Percentiles rank a stretch among this genome's conserved stretches.
These are phyloP conservation scores for Rhizopogon rudus DNA, from an alignment of 768 basidiomycete species.

Conservation along the genomic window DNA sequence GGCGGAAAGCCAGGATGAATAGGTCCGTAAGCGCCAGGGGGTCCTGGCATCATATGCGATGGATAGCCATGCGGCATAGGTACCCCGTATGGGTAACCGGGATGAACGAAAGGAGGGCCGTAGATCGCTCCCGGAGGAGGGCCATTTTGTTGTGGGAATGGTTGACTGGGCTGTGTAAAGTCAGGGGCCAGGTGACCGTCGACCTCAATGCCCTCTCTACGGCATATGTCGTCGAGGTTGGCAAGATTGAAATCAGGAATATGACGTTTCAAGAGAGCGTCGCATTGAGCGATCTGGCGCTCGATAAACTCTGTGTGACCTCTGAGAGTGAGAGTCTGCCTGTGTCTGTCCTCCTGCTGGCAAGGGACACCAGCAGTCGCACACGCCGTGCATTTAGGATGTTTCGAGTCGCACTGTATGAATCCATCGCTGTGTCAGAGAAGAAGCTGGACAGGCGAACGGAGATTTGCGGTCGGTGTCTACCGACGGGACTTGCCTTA, in stretches of 20 bases:
- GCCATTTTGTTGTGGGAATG: slow-evolving; percentile 22
- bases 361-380: slow-evolving; percentile 74
- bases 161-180: slow-evolving; percentile 26
- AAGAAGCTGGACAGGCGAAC: slow-evolving; percentile 35
- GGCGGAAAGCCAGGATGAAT: slow-evolving; percentile 59
- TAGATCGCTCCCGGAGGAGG: slow-evolving; percentile 28
- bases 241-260: slow-evolving; percentile 64
- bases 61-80: slow-evolving; percentile 42
- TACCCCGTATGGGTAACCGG: slow-evolving; percentile 38
- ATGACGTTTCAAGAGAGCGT: slow-evolving; percentile 71
- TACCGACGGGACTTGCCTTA: slow-evolving; percentile 73
- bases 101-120: slow-evolving; percentile 33
- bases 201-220: slow-evolving; percentile 63
- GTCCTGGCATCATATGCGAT: slow-evolving; percentile 37
- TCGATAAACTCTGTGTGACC: slow-evolving; percentile 83
- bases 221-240: slow-evolving; percentile 59
- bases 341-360: slow-evolving; percentile 85
- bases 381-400: slow-evolving; percentile 83
- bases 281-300: slow-evolving; percentile 73
- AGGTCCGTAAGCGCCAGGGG: slow-evolving; percentile 44
- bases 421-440: slow-evolving; percentile 21
- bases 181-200: slow-evolving; percentile 22
- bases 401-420: slow-evolving; percentile 83
- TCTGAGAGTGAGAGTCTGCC: slow-evolving; percentile 80
- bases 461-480: slow-evolving; percentile 84